Evolutionary conservation across 805 yeast genomes (phyloP).

Genomic region (Lipomyces lipofer): DNA sequence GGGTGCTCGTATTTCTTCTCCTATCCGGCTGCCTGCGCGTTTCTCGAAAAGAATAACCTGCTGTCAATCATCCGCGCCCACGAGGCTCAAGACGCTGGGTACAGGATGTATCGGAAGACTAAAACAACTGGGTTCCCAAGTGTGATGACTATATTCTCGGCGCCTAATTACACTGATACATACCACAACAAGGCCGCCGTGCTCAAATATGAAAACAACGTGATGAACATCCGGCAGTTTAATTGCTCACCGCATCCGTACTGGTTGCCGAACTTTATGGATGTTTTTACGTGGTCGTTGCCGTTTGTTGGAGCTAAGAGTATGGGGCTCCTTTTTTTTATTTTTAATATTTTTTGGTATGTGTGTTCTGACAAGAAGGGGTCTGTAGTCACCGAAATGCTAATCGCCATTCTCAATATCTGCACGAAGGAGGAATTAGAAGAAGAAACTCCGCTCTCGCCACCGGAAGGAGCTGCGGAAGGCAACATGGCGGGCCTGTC

Average conservation of each 20-base stretch:
- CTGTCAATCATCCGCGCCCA: conserved; percentile 91
- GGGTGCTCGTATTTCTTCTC: conserved; percentile 93
- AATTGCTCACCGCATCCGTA: conserved; percentile 93
- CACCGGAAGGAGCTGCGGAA: conserved; percentile 8
- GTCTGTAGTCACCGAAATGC: conserved; percentile 75
- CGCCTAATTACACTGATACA: conserved; percentile 90
- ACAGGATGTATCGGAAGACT: conserved; percentile 88
- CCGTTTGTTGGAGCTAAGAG: conserved; percentile 94
- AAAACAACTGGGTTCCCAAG: conserved; percentile 85
- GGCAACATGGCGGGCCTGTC: neutral
- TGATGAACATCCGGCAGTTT: conserved; percentile 94
- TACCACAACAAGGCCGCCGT: conserved; percentile 96
- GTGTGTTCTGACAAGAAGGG: too few relatives aligned
- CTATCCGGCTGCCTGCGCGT: conserved; percentile 76
- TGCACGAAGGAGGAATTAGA: conserved; percentile 94
- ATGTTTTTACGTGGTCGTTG: conserved; percentile 94
- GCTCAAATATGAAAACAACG: conserved; percentile 83
- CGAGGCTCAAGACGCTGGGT: conserved; percentile 97
- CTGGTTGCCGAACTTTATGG: conserved; percentile 96
- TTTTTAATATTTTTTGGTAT: too few relatives aligned
- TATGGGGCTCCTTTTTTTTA: too few relatives aligned
- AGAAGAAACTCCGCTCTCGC: conserved; percentile 41
- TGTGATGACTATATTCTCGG: conserved; percentile 86
- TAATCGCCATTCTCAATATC: conserved; percentile 83
- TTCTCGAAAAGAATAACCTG: conserved; percentile 73